Conservation (phyloP, 495 filamentous ascomycete species). For the Lophiotrema nucula region DNA sequence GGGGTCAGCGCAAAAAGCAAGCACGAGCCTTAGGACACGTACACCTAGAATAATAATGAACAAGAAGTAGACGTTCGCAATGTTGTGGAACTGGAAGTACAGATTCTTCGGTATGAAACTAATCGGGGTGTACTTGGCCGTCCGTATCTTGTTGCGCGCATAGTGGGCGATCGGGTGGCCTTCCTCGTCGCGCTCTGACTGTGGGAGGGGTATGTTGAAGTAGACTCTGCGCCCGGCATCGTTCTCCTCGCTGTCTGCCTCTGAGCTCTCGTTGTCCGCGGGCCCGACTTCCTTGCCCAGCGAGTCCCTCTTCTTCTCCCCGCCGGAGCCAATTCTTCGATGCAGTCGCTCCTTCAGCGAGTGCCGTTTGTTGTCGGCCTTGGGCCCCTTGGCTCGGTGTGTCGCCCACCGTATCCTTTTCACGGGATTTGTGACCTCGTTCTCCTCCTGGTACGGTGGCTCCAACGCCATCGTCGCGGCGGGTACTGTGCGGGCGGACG, state of each 20-base stretch:
- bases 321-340: conserved; percentile 55
- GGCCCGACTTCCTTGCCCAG: conserved; percentile 45
- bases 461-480: conserved; percentile 31
- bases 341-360: conserved; percentile 80
- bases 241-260: conserved; percentile 42
- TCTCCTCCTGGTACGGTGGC: conserved; percentile 33
- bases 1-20: conserved; percentile 13
- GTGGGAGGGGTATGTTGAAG: conserved; percentile 83
- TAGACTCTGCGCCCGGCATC: conserved; percentile 59
- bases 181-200: conserved; percentile 76
- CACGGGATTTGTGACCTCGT: conserved; percentile 49
- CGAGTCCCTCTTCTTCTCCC: conserved; percentile 74
- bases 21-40: conserved; percentile 52
- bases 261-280: conserved; percentile 41
- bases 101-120: conserved; percentile 98
- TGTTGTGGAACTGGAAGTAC: conserved; percentile 97
- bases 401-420: conserved; percentile 93
- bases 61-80: conserved; percentile 97
- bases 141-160: conserved; percentile 93
- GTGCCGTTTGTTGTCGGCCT: conserved; percentile 73
- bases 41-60: conserved; percentile 93
- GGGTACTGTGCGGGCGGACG: neutral
- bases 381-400: conserved; percentile 69
- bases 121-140: conserved; percentile 92
- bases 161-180: conserved; percentile 69